These are phyloP conservation scores for Leucogyrophana mollusca DNA, from an alignment of 768 basidiomycete species.

Conservation along the genomic window DNA sequence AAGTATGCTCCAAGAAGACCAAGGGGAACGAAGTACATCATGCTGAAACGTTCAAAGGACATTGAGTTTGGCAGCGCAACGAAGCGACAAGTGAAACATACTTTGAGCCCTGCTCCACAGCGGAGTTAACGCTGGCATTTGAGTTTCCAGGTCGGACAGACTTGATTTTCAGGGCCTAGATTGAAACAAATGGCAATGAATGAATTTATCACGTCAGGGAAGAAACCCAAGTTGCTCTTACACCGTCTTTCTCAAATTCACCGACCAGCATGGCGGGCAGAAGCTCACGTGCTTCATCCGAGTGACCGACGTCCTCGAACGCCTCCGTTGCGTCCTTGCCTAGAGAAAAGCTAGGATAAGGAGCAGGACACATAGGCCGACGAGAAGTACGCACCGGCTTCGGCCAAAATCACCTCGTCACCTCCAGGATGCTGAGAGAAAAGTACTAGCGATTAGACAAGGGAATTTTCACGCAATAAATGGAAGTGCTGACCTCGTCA, in stretches of 20 bases:
- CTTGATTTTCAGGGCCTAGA: constrained; percentile 54
- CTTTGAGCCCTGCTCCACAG: constrained; percentile 71
- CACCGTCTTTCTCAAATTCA: constrained; percentile 71
- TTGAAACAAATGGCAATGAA: too few relatives aligned
- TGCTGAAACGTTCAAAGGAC: constrained; percentile 33
- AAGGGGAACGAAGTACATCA: constrained; percentile 86
- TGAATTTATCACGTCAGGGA: constrained; percentile 4
- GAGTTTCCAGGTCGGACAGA: constrained; percentile 48
- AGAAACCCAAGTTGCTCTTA: constrained; percentile 32
- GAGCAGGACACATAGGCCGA: constrained; percentile 1
- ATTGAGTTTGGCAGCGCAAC: constrained; percentile 3
- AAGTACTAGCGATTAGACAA: constrained; percentile 8
- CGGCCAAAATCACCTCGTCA: constrained; percentile 94
- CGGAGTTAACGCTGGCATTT: constrained; percentile 35
- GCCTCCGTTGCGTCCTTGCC: constrained; percentile 97
- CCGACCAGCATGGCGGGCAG: constrained; percentile 80
- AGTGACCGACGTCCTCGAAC: constrained; percentile 99
- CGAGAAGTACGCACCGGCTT: constrained; percentile 66
- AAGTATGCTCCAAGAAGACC: constrained; percentile 82
- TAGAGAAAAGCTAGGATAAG: constrained; percentile 27
- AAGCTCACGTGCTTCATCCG: constrained; percentile 91
- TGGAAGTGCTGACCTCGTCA: constrained; percentile 69
- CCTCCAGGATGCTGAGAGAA: constrained; percentile 85
- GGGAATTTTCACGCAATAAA: background rate
- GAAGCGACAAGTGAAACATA: constrained; percentile 31